Evolutionary conservation across 768 basidiomycete species (phyloP), one percentile per base, ranked within the genome.

Genomic region (Hemileccinum rubropunctum): DNA sequence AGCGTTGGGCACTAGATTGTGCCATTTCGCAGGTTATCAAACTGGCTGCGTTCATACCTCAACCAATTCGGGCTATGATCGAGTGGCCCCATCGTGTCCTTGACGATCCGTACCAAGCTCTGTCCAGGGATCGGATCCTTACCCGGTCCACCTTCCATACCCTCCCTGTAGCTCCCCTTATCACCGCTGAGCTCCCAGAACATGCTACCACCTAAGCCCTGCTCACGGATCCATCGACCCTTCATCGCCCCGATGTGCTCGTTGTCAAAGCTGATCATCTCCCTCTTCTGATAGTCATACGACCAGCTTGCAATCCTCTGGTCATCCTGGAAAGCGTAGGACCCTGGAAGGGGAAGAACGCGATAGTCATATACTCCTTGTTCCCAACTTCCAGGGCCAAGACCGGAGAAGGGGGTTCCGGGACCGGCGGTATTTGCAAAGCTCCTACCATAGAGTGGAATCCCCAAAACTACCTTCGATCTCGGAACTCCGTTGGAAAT

Each of bases 141-240:
- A 2, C 89, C 90, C 1, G 71, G 75, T 3, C 88, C 87, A 8
- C 71, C 69, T 55, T 91, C 88, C 81, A 91, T 84, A 13, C 81
- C 87, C 34, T 86, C 81, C 45, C 88, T 78, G 27, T 66, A 58
- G 5, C 71, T 71, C 1, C 81, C 81, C 65, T 92, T 91, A 71
- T 98, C 95, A 3, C 91, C 92, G 57, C 86, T 88, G 36, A 95
- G 74, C 66, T 95, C 91, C 91, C 91, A 93, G 58, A 86, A 86
- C 97, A 99, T 99, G 48, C 87, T 88, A 0, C 97, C 97, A 6
- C 89, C 91, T 4, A 98, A 71, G 0, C 81, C 80, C 62, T 86
- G 80, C 32, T 79, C 76, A 59, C 73, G 74, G 62, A 98, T 93
- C 73, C 86, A 98, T 50, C 78, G 76, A 13, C 88, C 91, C 67